Conservation (phyloP, 495 filamentous ascomycete species). For the Tuber aestivum region DNA sequence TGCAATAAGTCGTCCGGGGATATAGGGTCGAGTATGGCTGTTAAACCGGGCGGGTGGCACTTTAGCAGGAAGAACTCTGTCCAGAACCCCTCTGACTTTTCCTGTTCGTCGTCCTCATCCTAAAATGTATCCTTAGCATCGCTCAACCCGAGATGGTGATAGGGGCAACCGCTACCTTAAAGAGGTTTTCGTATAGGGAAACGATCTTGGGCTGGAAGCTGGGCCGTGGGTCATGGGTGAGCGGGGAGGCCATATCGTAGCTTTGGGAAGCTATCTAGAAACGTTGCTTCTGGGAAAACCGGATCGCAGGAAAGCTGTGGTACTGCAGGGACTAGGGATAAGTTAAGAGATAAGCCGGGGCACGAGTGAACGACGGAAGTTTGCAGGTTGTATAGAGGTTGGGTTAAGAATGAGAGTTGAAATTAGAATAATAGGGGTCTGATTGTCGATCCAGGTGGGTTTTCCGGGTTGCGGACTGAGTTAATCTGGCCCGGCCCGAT, state of each 20-base stretch:
- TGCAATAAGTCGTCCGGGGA: slow-evolving; percentile 68
- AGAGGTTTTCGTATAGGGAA: slow-evolving; percentile 76
- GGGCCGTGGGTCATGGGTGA: slow-evolving; percentile 87
- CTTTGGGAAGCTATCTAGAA: not conserved
- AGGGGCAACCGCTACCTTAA: slow-evolving; percentile 57
- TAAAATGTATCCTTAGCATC: slow-evolving; percentile 28
- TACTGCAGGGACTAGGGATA: not conserved
- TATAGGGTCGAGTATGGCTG: slow-evolving; percentile 59
- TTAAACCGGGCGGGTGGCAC: slow-evolving; percentile 64
- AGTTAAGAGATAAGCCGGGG: not conserved
- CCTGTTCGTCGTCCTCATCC: slow-evolving; percentile 58
- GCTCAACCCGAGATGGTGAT: not conserved
- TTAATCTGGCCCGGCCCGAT: not conserved
- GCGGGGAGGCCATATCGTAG: slow-evolving; percentile 57
- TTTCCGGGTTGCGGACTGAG: not conserved
- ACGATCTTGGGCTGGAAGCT: slow-evolving; percentile 94
- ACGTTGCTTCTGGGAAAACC: not conserved
- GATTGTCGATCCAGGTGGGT: not conserved
- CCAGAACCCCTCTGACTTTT: slow-evolving; percentile 88
- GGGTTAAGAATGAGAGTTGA: not conserved
- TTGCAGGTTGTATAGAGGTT: not conserved
- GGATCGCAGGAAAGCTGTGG: not conserved
- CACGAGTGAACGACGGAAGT: not conserved
- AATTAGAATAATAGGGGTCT: not conserved
- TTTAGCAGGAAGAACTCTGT: slow-evolving; percentile 84